Base-by-base conservation (phyloP, 805 yeast species). In the Pichia nakasei region DNA sequence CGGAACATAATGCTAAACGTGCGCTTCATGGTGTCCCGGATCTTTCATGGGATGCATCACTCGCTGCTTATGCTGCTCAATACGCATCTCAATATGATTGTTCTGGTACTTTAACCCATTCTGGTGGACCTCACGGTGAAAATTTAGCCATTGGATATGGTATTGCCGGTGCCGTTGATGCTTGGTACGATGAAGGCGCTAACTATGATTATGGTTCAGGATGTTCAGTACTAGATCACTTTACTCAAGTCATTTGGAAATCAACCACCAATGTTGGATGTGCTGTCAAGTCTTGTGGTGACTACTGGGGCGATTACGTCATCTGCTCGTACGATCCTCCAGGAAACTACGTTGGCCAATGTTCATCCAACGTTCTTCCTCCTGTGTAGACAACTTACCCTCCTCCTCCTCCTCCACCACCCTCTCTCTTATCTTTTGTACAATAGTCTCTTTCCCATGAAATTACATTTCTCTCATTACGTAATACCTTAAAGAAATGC, bases 271-370 rank as follows among this genome's bases (percentile, higher is more conserved):
- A 73, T 51, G 61, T 84, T 18, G 94, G 93, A 40, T 84, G 94
- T 69, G 86, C 78, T 42, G 60, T 58, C 47, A 71, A 73, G 35
- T 47, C 58, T 39, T 77, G 82, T 61, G 55, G 61, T 54, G 63
- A 63, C 45, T 62, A 55, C 31, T 75, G 77, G 75, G 68, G 75
- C 26, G 65, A 68, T 52, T 85, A 85, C 65, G 68, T 82, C 44
- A 75, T 84, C 49, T 87, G 96, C 63, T 77, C 81, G 42, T 87
- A 88, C 62, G 69, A 75, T 57, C 81, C 88, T 29, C 79, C 88
- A 29, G 96, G 96, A 54, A 87, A 87, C 67, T 63, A 69, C 44
- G 69, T 54, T 77, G 58, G 85, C 42, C 58, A 69, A 45, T 69
- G 66, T 49, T 52, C 50, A 19, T 39, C 52, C 3, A 66, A 70